phyloP scores from a whole-genome alignment of 2,329 filamentous ascomycete genomes.

The Chaetomium olivaceum region DNA sequence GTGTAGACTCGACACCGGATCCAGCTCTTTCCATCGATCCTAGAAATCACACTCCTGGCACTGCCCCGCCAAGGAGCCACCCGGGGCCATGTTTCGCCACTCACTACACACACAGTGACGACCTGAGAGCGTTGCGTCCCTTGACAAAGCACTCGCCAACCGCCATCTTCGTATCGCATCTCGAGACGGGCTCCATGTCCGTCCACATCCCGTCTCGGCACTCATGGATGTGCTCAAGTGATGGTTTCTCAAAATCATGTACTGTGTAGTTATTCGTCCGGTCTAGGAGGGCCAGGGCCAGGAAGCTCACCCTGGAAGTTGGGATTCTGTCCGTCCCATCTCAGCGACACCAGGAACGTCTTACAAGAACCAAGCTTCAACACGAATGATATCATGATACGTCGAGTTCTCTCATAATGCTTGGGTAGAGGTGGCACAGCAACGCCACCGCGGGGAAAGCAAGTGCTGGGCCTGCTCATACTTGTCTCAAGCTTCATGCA shows the following conservation, averaged over 20 bases:
- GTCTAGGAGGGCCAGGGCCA: no score
- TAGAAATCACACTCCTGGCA: not conserved
- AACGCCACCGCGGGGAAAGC: constrained; percentile 10
- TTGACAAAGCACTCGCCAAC: not conserved
- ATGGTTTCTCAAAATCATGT: not conserved
- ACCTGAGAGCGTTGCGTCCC: not conserved
- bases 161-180: not conserved
- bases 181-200: not conserved
- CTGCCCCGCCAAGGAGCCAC: constrained; percentile 2
- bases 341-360: not conserved
- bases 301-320: no score
- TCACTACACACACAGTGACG: no score
- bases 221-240: not conserved
- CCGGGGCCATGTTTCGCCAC: not conserved
- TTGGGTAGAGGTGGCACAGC: not conserved
- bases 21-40: constrained; percentile 34
- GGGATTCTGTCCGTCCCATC: not conserved
- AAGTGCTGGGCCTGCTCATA: constrained; percentile 18
- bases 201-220: constrained; percentile 3
- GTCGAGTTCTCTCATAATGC: not conserved
- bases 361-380: not conserved
- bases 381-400: no score
- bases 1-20: constrained; percentile 33
- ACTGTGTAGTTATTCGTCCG: no score
- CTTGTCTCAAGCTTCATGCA: constrained; percentile 30